Base-by-base conservation (phyloP, 352 stramenopile genomes). In the Globisporangium irregulare region DNA sequence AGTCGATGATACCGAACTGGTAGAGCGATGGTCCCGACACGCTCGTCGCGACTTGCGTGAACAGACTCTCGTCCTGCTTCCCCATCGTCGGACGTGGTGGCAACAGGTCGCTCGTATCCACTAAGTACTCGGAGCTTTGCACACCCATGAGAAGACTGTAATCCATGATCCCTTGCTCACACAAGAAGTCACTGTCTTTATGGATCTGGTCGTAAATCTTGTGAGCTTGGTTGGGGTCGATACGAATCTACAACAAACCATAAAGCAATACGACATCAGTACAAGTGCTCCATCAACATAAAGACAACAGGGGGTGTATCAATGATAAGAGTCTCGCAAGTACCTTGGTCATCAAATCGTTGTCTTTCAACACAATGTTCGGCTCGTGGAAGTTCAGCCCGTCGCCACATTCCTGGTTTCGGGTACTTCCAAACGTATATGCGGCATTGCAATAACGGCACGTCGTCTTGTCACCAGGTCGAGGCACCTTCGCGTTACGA, bases 1-100 rank as follows among this genome's bases (percentile, higher is more conserved):
- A 94, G 67, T 97, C 91, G 68, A 97, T 97, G 70, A 97, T 96
- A 62, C 91, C 91, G 58, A 97, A 94, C 67, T 97, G 91, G 77
- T 97, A 97, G 41, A 96, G 73, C 34, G 86, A 93, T 54, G 90
- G 90, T 41, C 88, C 89, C 24, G 89, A 90, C 25, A 97, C 89
- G 67, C 88, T 96, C 29, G 86, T 94, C 22, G 88, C 88, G 0
- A 86, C 77, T 69, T 97, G 89, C 22, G 86, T 94, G 63, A 91
- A 93, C 51, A 93, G 74, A 32, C 25, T 67, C 62, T 84, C 72
- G 27, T 93, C 84, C 25, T 86, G 75, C 53, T 84, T 77, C 41
- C 55, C 68, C 67, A 66, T 68, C 15, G 61, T 61, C 27, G 79
- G 75, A 43, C 59, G 53, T 5, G 53, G 66, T 4, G 66, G 66